phyloP scores from a whole-genome alignment of 441 rosid species.

The Adansonia madagascariensis region DNA sequence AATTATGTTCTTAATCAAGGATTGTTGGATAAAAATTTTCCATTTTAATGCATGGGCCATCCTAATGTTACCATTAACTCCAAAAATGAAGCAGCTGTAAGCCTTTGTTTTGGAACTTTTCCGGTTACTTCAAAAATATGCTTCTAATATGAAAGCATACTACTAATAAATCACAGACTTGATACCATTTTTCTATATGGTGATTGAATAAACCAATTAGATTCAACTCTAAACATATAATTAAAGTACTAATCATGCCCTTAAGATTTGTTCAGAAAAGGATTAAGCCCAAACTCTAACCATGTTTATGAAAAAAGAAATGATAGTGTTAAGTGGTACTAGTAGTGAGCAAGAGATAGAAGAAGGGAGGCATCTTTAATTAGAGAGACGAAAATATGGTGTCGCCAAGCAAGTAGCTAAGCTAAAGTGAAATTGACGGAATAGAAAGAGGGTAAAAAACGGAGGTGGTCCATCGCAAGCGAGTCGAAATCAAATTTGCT shows the following conservation, averaged over 20 bases:
- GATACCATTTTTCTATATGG: no score
- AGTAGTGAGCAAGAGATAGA: no score
- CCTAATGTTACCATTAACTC: background rate
- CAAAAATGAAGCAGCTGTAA: background rate
- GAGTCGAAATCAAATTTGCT: constrained; percentile 4
- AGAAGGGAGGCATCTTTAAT: no score
- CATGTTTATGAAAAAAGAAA: no score
- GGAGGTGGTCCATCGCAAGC: no score
- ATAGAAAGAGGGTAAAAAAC: no score
- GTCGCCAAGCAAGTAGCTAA: no score
- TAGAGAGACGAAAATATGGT: no score
- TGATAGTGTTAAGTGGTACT: no score
- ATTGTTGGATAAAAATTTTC: background rate
- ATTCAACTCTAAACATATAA: background rate
- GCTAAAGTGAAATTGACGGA: no score
- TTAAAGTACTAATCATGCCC: background rate
- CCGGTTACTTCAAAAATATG: background rate
- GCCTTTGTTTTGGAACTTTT: background rate
- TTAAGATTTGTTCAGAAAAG: no score
- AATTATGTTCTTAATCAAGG: background rate
- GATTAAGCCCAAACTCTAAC: no score
- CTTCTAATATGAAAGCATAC: background rate
- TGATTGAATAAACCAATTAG: background rate
- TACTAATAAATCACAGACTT: background rate
- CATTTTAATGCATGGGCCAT: background rate